A percentile compares a stretch with the other conserved stretches of the same genome.
phyloP scores from a whole-genome alignment of 345 rosid species.

The Camelina hispida region DNA sequence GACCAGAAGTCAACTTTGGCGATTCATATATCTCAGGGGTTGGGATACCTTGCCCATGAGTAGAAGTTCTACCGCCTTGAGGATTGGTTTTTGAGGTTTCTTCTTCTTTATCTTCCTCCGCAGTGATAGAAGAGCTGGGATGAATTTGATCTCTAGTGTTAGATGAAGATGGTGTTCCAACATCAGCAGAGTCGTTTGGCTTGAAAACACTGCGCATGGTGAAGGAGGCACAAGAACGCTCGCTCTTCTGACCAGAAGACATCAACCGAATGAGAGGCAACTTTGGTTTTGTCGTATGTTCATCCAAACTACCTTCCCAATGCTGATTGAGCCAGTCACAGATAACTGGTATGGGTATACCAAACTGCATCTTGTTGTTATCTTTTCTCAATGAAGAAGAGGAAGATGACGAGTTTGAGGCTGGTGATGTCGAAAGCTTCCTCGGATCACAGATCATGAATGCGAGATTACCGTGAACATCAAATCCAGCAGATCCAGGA shows the following conservation, averaged over 20 bases:
- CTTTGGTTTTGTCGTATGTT: conserved; percentile 77
- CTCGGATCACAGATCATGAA: conserved; percentile 98
- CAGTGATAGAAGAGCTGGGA: conserved; percentile 51
- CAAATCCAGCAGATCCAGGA: conserved; percentile 97
- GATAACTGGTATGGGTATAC: conserved; percentile 89
- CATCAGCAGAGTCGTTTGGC: conserved; percentile 56
- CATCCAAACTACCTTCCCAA: conserved; percentile 97
- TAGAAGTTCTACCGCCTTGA: conserved; percentile 35
- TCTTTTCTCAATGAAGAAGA: conserved; percentile 54
- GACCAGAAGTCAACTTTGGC: conserved; percentile 67
- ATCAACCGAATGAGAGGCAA: conserved; percentile 83
- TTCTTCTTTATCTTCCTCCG: conserved; percentile 51
- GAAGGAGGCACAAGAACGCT: conserved; percentile 88
- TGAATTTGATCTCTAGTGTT: conserved; percentile 50
- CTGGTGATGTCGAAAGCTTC: conserved; percentile 91
- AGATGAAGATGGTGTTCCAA: conserved; percentile 46
- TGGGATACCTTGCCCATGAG: conserved; percentile 77
- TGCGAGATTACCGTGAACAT: conserved; percentile 87
- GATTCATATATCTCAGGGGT: conserved; percentile 94
- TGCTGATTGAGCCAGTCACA: conserved; percentile 98
- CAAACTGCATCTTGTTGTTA: conserved; percentile 83
- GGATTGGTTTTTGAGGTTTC: conserved; percentile 52
- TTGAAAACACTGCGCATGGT: conserved; percentile 82
- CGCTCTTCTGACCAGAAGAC: conserved; percentile 92
- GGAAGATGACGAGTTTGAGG: conserved; percentile 71